Percentiles rank a stretch among this genome's conserved stretches.
Evolutionary conservation across 805 yeast genomes (phyloP).

Genomic region (Starmerella floris): DNA sequence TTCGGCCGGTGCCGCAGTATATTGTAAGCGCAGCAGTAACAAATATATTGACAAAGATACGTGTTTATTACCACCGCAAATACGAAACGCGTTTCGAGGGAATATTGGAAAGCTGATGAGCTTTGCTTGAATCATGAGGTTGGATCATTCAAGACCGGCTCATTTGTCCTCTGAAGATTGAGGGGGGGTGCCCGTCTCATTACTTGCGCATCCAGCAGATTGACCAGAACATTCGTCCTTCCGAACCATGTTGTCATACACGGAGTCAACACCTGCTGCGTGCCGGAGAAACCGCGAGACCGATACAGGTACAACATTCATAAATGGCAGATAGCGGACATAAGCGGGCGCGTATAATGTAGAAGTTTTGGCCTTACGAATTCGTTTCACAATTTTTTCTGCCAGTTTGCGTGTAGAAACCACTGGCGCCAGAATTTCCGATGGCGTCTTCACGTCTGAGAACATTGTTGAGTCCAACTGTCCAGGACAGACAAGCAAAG

Average conservation of each 20-base stretch:
- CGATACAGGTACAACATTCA: slow-evolving; percentile 64
- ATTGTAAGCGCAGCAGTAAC: too few species aligned
- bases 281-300: slow-evolving; percentile 41
- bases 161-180: too few species aligned
- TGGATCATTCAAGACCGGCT: too few species aligned
- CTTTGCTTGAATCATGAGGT: too few species aligned
- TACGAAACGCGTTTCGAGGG: too few species aligned
- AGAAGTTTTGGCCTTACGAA: slow-evolving; percentile 50
- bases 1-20: too few species aligned
- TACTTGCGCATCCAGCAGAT: too few species aligned
- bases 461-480: slow-evolving; percentile 71
- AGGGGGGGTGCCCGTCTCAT: too few species aligned
- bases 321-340: slow-evolving; percentile 56
- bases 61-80: too few species aligned
- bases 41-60: too few species aligned
- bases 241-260: slow-evolving; percentile 8
- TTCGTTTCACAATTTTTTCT: slow-evolving; percentile 37
- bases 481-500: slow-evolving; percentile 75
- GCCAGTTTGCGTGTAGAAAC: slow-evolving; percentile 61
- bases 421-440: slow-evolving; percentile 66
- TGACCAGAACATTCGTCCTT: too few species aligned
- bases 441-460: slow-evolving; percentile 58
- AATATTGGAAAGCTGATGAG: too few species aligned
- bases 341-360: slow-evolving; percentile 63
- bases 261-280: slow-evolving; percentile 55